Evolutionary conservation across 73 alveolate species (phyloP), one percentile per base, ranked within the genome.

Genomic region (Blepharisma japonicum): DNA sequence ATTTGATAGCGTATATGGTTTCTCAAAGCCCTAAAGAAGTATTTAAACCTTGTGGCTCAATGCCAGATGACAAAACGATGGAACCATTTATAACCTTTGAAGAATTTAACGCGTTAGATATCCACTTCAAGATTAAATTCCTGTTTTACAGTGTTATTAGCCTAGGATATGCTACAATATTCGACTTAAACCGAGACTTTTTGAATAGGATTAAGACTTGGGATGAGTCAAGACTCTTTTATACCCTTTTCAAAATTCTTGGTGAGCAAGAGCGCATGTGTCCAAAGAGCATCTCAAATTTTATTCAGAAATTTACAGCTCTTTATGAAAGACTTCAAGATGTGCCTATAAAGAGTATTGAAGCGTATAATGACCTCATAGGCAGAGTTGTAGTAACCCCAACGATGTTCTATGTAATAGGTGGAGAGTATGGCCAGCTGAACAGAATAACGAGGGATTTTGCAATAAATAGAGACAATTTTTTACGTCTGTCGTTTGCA

Each of bases 361-460:
- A 6, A 9, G 47, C 20, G 7, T 8, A 56, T 6, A 6, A 56
- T 56, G 72, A 56, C 7, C 45, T 6, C 8, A 56, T 56, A 9
- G 18, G 18, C 18, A 8, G 72, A 7, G 72, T 56, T 9, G 45
- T 56, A 7, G 72, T 56, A 20, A 56, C 72, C 9, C 72, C 72
- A 56, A 56, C 72, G 18, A 56, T 38, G 7, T 8, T 6, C 6
- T 56, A 56, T 20, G 7, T 56, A 14, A 56, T 8, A 56, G 6
- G 7, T 7, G 72, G 72, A 56, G 72, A 56, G 14, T 82, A 80
- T 7, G 90, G 77, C 61, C 77, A 56, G 48, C 45, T 83, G 9
- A 91, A 90, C 68, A 85, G 81, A 89, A 77, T 91, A 50, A 77
- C 87, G 8, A 86, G 97, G 79, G 77, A 85, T 68, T 89, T 80